Base-by-base conservation (phyloP, 768 basidiomycete species). In the Termitomyces sp. region DNA sequence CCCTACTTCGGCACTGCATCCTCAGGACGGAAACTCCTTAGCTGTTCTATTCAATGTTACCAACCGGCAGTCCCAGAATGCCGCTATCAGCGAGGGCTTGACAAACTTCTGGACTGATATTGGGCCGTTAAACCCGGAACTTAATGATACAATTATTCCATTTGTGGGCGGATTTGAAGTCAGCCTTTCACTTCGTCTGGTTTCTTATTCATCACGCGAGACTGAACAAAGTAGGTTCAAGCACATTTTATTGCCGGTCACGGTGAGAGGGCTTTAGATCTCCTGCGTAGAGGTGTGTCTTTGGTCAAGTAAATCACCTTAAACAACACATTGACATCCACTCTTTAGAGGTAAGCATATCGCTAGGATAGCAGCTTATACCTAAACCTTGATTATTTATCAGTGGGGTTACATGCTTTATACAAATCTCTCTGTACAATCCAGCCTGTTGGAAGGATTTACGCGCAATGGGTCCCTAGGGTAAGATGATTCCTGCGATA, bases 131-230 rank as follows among this genome's bases (percentile, higher is more conserved):
- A 77, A 73, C 31, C 80, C 81, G 2, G 81, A 82, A 67, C 67
- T 82, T 15, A 77, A 79, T 16, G 78, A 81, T 59, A 82, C 77
- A 0, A 79, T 82, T 27, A 78, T 77, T 34, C 80, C 81, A 8
- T 82, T 82, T 65, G 74, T 81, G n/a, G 74, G 79, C 16, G 78
- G 79, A 5, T 75, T 80, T 44, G 80, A 82, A 73, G 78, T 78
- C 47, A 24, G 69, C 48, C 30, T 41, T 31, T 39, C 46, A 12
- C 8, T 31, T 46, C 12, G 30, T 24, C 27, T 31, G 46, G 27
- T 15, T 42, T 36, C 46, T 18, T 33, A 6, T 22, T 7, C 15
- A 30, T 33, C 33, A 22, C 3, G n/a, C 41, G 44, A 20, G 36
- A 20, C 33, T 63, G n/a, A 51, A 12, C n/a, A 36, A 51, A 27